phyloP scores from a whole-genome alignment of 257 asterid species.

The Fraxinus excelsior region DNA sequence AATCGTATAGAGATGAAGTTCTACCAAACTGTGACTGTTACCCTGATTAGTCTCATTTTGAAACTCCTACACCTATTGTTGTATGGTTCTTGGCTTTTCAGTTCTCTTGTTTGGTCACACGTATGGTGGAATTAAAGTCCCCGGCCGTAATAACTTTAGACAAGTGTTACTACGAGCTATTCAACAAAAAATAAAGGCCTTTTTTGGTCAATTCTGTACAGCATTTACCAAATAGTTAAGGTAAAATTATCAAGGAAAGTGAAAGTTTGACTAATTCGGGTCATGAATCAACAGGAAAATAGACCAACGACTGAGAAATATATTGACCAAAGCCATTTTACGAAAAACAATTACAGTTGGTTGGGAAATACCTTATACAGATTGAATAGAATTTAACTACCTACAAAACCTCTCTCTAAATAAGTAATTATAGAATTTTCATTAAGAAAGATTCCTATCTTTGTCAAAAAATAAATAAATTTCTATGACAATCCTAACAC shows the following conservation, averaged over 20 bases:
- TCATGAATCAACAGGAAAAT: neutral
- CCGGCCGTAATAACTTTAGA: neutral
- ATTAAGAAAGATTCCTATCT: neutral
- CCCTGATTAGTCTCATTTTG: no score
- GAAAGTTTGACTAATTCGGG: neutral
- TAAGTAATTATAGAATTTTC: neutral
- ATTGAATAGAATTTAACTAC: neutral
- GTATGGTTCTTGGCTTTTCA: no score
- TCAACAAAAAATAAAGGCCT: neutral
- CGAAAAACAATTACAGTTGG: neutral
- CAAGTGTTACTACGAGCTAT: neutral
- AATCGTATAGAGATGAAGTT: neutral
- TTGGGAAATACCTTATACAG: neutral
- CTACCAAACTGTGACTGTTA: no score
- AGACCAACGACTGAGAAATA: neutral
- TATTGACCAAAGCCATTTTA: neutral
- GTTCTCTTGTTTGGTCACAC: neutral
- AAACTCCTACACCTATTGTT: no score
- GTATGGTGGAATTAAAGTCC: neutral
- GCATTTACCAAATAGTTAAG: neutral
- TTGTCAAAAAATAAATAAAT: neutral
- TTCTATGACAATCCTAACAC: neutral
- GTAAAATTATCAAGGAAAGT: neutral
- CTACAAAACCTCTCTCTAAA: neutral
- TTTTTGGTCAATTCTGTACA: neutral